A percentile compares a stretch with the other conserved stretches of the same genome.
Evolutionary conservation across 2,329 filamentous ascomycete genomes (phyloP).

Genomic region (Aspergillus eucalypticola): DNA sequence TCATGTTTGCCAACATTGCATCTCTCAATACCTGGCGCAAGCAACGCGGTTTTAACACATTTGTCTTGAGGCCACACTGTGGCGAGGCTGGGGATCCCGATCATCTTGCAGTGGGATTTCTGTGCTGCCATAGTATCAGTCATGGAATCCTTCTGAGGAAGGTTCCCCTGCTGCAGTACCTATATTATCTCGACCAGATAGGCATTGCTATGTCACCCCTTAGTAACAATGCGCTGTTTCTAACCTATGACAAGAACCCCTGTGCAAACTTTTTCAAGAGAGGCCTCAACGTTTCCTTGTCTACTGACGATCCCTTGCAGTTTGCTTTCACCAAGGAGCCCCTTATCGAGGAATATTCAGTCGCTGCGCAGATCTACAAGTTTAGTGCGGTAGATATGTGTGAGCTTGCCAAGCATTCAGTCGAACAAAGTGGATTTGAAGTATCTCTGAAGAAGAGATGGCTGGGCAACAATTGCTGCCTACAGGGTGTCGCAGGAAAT

Average conservation of each 20-base stretch:
- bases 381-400: constrained; percentile 97
- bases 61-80: constrained; percentile 88
- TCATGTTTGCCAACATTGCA: constrained; percentile 89
- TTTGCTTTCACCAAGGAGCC: constrained; percentile 99
- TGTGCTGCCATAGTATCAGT: constrained; percentile 96
- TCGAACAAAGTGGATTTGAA: constrained; percentile 93
- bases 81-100: constrained; percentile 97
- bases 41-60: constrained; percentile 91
- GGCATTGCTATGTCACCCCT: constrained; percentile 99
- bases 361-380: constrained; percentile 98
- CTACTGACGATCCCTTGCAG: constrained; percentile 93
- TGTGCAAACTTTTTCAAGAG: constrained; percentile 95
- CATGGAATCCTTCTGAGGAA: constrained; percentile 91
- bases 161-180: constrained; percentile 90
- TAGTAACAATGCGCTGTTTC: constrained; percentile 94
- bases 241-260: constrained; percentile 95
- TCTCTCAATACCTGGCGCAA: constrained; percentile 92
- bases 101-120: constrained; percentile 84
- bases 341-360: constrained; percentile 95
- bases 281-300: constrained; percentile 91
- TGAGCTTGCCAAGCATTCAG: constrained; percentile 93
- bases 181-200: constrained; percentile 97
- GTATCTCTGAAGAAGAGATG: constrained; percentile 84
- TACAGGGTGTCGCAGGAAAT: constrained; percentile 81
- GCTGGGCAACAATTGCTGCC: constrained; percentile 76